Conservation (phyloP, 1,284 basidiomycete genomes). For the Calocybe gambosa region DNA sequence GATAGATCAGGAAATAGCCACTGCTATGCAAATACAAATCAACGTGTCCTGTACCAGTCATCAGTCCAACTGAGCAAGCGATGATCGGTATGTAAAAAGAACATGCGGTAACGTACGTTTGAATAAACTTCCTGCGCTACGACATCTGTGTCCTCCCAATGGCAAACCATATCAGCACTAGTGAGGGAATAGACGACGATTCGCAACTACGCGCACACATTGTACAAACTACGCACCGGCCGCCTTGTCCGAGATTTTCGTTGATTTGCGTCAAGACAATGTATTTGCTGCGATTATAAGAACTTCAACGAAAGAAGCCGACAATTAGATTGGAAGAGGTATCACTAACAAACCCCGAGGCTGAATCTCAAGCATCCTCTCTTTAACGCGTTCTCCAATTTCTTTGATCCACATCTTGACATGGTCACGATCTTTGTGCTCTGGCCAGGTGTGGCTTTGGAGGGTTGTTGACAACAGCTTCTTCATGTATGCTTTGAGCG, state of each 20-base stretch:
- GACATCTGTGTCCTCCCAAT: constrained; percentile 71
- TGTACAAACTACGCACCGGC: constrained; percentile 46
- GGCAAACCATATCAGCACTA: constrained; percentile 62
- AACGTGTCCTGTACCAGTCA: constrained; percentile 50
- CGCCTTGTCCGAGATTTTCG: constrained; percentile 76
- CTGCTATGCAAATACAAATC: constrained; percentile 71
- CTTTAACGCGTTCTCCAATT: constrained; percentile 74
- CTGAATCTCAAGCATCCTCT: constrained; percentile 76
- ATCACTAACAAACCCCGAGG: constrained; percentile 68
- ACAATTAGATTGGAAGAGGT: constrained; percentile 1
- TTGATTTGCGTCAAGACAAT: constrained; percentile 77
- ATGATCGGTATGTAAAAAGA: constrained; percentile 10
- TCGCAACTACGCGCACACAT: neutral
- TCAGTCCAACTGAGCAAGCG: constrained; percentile 3
- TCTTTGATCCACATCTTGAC: constrained; percentile 74
- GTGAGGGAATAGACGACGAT: constrained; percentile 7
- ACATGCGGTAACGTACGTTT: constrained; percentile 43
- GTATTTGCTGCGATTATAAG: constrained; percentile 55
- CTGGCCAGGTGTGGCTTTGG: constrained; percentile 58
- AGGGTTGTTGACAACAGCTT: constrained; percentile 66
- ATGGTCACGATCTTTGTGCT: constrained; percentile 58
- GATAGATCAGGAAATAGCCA: constrained; percentile 51
- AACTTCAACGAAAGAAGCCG: constrained; percentile 7
- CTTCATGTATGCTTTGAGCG: constrained; percentile 72
- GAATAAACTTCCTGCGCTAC: constrained; percentile 64